A percentile compares a stretch with the other conserved stretches of the same genome.
Conservation (phyloP, 2,329 filamentous ascomycete genomes). For the Hymenoscyphus fructigenus region DNA sequence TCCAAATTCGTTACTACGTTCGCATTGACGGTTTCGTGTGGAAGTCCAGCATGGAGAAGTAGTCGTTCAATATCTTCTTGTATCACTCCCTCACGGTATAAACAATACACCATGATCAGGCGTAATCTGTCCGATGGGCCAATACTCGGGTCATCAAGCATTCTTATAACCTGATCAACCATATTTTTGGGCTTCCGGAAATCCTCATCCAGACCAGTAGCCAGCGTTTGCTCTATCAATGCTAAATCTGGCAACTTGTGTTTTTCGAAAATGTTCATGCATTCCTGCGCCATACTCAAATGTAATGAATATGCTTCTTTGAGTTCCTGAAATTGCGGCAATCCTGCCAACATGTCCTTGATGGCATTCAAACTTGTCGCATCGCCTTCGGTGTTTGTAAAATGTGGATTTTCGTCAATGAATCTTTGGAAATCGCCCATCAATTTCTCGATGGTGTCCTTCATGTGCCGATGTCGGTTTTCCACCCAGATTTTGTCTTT, state of each 20-base stretch:
- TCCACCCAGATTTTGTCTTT: conserved; percentile 94
- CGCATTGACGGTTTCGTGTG: conserved; percentile 61
- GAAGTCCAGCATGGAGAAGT: conserved; percentile 77
- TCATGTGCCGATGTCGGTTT: conserved; percentile 95
- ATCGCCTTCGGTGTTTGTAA: conserved; percentile 70
- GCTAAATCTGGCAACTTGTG: conserved; percentile 85
- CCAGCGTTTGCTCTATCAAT: conserved; percentile 83
- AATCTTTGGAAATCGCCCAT: conserved; percentile 93
- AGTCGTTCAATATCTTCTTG: conserved; percentile 81
- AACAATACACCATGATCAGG: conserved; percentile 78
- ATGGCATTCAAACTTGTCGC: conserved; percentile 83
- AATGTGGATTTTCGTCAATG: conserved; percentile 86
- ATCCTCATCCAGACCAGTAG: conserved; percentile 91
- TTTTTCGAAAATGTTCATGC: conserved; percentile 88
- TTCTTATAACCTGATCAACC: conserved; percentile 77
- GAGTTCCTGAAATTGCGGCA: conserved; percentile 93
- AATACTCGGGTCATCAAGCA: conserved; percentile 83
- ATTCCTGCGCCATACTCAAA: conserved; percentile 94
- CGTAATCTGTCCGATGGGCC: conserved; percentile 73
- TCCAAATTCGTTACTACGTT: conserved; percentile 76
- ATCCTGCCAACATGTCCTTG: conserved; percentile 92
- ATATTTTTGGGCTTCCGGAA: conserved; percentile 87
- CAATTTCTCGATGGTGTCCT: conserved; percentile 91
- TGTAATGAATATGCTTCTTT: conserved; percentile 95
- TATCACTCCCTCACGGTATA: conserved; percentile 84